phyloP scores from a whole-genome alignment of 768 basidiomycete genomes.

The Multifurca ochricompacta region DNA sequence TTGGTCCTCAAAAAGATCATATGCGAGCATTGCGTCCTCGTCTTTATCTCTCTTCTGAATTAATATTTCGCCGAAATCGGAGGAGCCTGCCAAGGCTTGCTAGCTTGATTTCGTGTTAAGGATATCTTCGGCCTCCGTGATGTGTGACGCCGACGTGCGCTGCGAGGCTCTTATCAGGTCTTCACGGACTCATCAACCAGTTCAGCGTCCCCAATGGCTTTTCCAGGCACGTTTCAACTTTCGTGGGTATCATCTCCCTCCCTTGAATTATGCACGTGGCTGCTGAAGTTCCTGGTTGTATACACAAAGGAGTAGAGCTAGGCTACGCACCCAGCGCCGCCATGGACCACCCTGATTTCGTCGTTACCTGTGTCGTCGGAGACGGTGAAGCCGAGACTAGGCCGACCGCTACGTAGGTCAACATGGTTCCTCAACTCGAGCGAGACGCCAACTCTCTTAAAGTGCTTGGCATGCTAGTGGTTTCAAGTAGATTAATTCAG shows the following conservation, averaged over 20 bases:
- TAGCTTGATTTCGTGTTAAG: slow-evolving; percentile 73
- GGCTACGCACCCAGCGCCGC: slow-evolving; percentile 82
- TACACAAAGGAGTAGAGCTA: slow-evolving; percentile 89
- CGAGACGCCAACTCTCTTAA: background rate
- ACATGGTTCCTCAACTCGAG: background rate
- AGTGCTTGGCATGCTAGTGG: slow-evolving; percentile 81
- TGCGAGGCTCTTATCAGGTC: slow-evolving; percentile 46
- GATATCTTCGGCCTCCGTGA: slow-evolving; percentile 60
- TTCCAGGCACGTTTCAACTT: slow-evolving; percentile 46
- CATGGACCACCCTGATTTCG: slow-evolving; percentile 85
- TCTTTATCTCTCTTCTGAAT: slow-evolving; percentile 30
- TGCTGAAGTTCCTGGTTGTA: slow-evolving; percentile 79
- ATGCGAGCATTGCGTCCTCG: slow-evolving; percentile 49
- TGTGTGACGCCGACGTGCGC: slow-evolving; percentile 42
- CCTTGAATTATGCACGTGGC: slow-evolving; percentile 28
- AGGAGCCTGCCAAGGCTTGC: slow-evolving; percentile 70
- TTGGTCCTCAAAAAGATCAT: slow-evolving; percentile 72
- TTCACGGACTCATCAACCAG: slow-evolving; percentile 57
- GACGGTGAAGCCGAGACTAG: slow-evolving; percentile 85
- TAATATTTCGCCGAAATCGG: slow-evolving; percentile 75
- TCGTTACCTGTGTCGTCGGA: slow-evolving; percentile 76
- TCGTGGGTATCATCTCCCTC: background rate
- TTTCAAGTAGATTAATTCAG: slow-evolving; percentile 86
- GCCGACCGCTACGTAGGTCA: slow-evolving; percentile 50
- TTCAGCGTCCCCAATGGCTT: slow-evolving; percentile 84